Conservation (phyloP, 176 grass and related monocot genomes). For the Elaeis guineensis region DNA sequence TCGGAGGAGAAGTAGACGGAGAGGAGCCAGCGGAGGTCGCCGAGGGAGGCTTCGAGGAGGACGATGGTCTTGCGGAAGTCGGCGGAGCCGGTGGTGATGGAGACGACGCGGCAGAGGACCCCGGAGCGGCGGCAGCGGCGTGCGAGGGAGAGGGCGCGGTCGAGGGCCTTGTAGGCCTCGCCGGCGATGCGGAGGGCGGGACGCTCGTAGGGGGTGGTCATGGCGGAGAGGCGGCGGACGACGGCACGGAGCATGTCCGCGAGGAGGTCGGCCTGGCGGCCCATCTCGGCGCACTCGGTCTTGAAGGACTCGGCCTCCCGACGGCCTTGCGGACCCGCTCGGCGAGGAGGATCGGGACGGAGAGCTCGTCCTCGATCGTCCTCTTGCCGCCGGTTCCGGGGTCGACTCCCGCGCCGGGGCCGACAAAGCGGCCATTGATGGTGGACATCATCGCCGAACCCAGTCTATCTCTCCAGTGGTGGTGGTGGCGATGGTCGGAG, state of each 20-base stretch:
- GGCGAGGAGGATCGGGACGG: not conserved
- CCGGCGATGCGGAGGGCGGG: not conserved
- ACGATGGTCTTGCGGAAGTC: not conserved
- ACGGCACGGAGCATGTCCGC: not conserved
- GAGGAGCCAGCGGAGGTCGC: slow-evolving; percentile 10
- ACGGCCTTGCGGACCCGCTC: not conserved
- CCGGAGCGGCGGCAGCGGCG: slow-evolving; percentile 5
- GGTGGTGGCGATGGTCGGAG: too few species aligned
- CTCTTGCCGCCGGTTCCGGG: too few species aligned
- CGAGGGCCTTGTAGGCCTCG: not conserved
- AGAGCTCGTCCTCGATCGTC: not conserved
- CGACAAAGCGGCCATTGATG: too few species aligned
- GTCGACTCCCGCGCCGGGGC: too few species aligned
- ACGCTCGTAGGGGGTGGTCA: not conserved
- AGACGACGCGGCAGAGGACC: not conserved
- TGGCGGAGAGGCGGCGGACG: slow-evolving; percentile 1
- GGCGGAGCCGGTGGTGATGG: not conserved
- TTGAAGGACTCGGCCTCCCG: not conserved
- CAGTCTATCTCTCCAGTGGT: too few species aligned
- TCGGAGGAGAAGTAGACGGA: slow-evolving; percentile 1
- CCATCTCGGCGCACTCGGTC: slow-evolving; percentile 1
- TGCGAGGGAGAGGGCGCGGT: slow-evolving; percentile 9
- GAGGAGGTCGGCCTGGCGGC: slow-evolving; percentile 7
- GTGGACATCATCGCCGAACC: too few species aligned
- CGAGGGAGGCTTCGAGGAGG: slow-evolving; percentile 4